Evolutionary conservation across 495 filamentous ascomycete genomes (phyloP).

Genomic region (Aspergillus saccharolyticus): DNA sequence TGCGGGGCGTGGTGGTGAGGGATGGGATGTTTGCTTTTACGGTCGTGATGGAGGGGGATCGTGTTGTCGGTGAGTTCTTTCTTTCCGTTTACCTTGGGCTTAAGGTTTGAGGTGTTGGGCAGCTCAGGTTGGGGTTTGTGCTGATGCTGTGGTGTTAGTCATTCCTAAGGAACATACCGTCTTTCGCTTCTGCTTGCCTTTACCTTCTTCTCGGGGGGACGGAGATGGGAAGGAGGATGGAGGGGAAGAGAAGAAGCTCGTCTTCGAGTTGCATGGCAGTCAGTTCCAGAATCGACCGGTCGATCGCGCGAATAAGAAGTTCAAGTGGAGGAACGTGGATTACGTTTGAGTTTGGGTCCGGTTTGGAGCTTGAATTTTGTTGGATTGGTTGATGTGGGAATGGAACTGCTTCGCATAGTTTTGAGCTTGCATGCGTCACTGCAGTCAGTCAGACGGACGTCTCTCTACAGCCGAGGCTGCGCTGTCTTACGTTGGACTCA

Average conservation of each 20-base stretch:
- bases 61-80: constrained; percentile 53
- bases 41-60: constrained; percentile 61
- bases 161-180: constrained; percentile 87
- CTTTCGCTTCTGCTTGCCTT: constrained; percentile 71
- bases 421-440: no score
- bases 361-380: neutral
- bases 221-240: constrained; percentile 5
- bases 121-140: neutral
- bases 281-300: constrained; percentile 79
- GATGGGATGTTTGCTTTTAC: constrained; percentile 86
- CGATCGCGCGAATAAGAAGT: constrained; percentile 85
- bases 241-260: constrained; percentile 38
- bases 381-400: no score
- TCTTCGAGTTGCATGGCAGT: constrained; percentile 84
- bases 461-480: no score
- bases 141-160: constrained; percentile 29
- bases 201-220: constrained; percentile 23
- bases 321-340: constrained; percentile 68
- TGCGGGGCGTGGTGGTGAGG: constrained; percentile 79
- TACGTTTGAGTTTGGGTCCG: constrained; percentile 49
- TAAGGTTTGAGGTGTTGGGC: neutral
- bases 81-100: neutral
- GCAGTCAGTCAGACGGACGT: no score
- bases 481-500: no score
- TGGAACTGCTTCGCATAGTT: no score